Evolutionary conservation across 371 early-diverging fungal species (phyloP), one percentile per base, ranked within the genome.

Genomic region (Lichtheimia ramosa): DNA sequence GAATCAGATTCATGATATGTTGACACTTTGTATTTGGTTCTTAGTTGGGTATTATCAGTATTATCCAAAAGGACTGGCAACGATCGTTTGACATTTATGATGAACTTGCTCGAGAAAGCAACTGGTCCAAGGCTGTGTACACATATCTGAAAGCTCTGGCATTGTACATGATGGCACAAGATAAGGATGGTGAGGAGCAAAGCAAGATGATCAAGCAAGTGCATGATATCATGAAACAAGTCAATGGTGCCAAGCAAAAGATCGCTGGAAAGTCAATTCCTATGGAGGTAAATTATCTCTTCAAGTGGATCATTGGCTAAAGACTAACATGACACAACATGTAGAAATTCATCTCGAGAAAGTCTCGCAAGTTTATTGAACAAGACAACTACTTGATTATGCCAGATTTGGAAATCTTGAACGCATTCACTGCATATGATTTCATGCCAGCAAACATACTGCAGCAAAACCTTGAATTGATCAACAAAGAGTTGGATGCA

Each of bases 221-320:
- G 3, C 43, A 49, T 3, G 70, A 65, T 8, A 62, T 83, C 56
- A 83, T 92, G 82, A 65, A 71, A 28, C 65, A 76, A 28, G 87
- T 92, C 21, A 81, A 82, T 8, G 69, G 66, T n/a, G 60, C 79
- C 16, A 77, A 73, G 62, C 82, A 85, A 64, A 89, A 83, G 67
- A 84, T 92, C 39, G 92, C 90, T 27, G 93, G 93, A 20, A 88
- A 89, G 65, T 83, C 87, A 0, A 81, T 92, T 39, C 91, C 93
- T 6, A 66, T 91, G 50, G 92, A 91, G 78, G 80, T 79, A 59
- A 71, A 53, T 8, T 15, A n/a, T 34, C 14, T 25, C 2, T 16
- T 48, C 5, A 27, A 40, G 18, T 18, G 34, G 34, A 8, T 34
- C 34, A 34, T 34, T 8, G 16, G 16, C 43, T 2, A 10, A 21